Conservation (phyloP, 257 asterid genomes). For the Scutellaria baicalensis region DNA sequence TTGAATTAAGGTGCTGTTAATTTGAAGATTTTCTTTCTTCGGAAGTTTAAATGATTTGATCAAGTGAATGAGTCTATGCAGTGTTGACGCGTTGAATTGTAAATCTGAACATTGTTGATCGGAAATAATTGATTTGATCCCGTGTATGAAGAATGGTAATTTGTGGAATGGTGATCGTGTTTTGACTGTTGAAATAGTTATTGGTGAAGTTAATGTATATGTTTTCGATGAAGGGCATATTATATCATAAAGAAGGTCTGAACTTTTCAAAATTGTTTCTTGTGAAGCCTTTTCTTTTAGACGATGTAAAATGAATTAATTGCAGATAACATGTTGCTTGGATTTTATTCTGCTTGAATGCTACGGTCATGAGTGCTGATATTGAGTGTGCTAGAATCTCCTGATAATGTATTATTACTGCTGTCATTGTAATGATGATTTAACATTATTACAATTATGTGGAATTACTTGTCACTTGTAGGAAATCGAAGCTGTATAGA, state of each 20-base stretch:
- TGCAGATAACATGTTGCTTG: no score
- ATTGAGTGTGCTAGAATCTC: background rate
- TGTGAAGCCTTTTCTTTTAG: no score
- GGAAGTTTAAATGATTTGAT: background rate
- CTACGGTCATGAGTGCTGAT: background rate
- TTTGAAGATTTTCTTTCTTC: background rate
- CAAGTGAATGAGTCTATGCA: background rate
- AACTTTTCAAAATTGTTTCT: background rate
- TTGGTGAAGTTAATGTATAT: background rate
- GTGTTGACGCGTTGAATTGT: background rate
- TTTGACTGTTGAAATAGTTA: background rate
- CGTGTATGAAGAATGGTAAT: background rate
- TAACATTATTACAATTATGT: background rate
- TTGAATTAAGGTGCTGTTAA: background rate
- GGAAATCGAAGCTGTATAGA: constrained; percentile 84
- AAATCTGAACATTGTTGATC: background rate
- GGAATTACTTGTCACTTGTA: constrained; percentile 8
- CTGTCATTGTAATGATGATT: background rate
- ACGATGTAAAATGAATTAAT: no score
- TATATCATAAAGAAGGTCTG: background rate
- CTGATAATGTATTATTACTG: background rate
- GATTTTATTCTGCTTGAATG: background rate
- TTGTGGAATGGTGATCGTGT: background rate
- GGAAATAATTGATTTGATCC: background rate
- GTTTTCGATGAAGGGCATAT: background rate